A percentile compares a stretch with the other conserved stretches of the same genome.
Evolutionary conservation across 2,329 filamentous ascomycete genomes (phyloP).

Genomic region (Onygenales sp.): DNA sequence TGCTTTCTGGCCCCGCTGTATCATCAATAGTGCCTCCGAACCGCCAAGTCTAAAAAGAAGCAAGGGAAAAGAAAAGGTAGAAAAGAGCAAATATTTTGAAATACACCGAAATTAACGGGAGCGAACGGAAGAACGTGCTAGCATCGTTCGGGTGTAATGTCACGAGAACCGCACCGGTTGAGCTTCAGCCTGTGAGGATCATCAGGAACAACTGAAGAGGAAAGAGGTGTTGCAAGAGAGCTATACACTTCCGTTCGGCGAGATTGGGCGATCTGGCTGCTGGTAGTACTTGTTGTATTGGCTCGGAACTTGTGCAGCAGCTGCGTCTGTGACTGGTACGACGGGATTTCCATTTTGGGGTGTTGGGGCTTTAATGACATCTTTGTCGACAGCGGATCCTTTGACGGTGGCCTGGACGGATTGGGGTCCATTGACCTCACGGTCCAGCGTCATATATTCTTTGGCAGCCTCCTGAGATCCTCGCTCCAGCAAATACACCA

Average conservation of each 20-base stretch:
- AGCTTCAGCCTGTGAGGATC: not conserved
- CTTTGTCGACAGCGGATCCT: constrained; percentile 17
- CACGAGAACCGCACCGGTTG: not conserved
- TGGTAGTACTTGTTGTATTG: constrained; percentile 12
- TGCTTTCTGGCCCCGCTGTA: not conserved
- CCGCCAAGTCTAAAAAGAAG: not conserved
- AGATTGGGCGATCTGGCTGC: not conserved
- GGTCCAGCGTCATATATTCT: constrained; percentile 73
- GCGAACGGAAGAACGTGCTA: not conserved
- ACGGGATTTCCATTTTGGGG: constrained; percentile 11
- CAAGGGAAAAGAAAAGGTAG: not conserved
- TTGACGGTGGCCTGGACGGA: constrained; percentile 29
- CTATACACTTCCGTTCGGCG: constrained; percentile 1
- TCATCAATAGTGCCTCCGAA: not conserved
- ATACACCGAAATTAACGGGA: not conserved
- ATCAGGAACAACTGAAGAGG: not conserved
- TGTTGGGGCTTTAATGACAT: constrained; percentile 1
- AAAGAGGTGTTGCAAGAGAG: not conserved
- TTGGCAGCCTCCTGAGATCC: constrained; percentile 77
- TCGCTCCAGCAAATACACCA: constrained; percentile 72
- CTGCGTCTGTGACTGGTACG: constrained; percentile 7
- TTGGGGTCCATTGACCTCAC: constrained; percentile 66
- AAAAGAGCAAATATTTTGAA: not conserved
- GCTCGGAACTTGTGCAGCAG: not conserved
- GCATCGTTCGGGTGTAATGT: not conserved